Evolutionary conservation across 1,284 basidiomycete species (phyloP), one percentile per base, ranked within the genome.

Genomic region (Rhodotorula sp.): DNA sequence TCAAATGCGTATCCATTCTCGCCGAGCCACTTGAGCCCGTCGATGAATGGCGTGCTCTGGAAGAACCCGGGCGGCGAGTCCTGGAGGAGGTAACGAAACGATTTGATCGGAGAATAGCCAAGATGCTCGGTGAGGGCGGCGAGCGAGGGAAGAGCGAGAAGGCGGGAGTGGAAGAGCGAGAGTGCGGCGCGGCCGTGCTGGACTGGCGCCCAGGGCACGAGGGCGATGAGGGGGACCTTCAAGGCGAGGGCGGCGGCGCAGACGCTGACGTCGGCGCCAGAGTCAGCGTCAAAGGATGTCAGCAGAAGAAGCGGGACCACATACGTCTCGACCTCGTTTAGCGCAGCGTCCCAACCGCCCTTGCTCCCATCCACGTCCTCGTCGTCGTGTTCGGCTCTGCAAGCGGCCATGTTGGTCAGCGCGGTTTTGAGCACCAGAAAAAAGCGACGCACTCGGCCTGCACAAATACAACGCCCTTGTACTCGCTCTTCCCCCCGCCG

Each of bases 51-150:
- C 0, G 50, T 48, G 8, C 17, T 19, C 25, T 58, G 55, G 66
- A 70, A 70, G 60, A 74, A 74, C 0, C 75, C 72, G 2, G 41
- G 21, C 2, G 72, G 72, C 3, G 65, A 69, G 41, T 68, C 66
- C n/a, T 76, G 70, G 17, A 76, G 64, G 48, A 76, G 73, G 70
- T 72, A 76, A 25, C 75, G 72, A 51, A 66, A 57, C 13, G 70
- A 64, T 37, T 54, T 60, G 72, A 74, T 62, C 9, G 67, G 67
- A 3, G 57, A 8, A 34, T 64, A 66, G 32, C 67, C 64, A 37
- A 71, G 60, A 22, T 32, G 44, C 36, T 57, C 53, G 22, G 66
- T 48, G 53, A 72, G 66, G 8, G 58, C n/a, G n/a, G 32, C 37
- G 36, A 72, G 66, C 12, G 70, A 67, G 12, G 71, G 71, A 19